phyloP scores from a whole-genome alignment of 257 asterid species.

The Solanum microdontum region DNA sequence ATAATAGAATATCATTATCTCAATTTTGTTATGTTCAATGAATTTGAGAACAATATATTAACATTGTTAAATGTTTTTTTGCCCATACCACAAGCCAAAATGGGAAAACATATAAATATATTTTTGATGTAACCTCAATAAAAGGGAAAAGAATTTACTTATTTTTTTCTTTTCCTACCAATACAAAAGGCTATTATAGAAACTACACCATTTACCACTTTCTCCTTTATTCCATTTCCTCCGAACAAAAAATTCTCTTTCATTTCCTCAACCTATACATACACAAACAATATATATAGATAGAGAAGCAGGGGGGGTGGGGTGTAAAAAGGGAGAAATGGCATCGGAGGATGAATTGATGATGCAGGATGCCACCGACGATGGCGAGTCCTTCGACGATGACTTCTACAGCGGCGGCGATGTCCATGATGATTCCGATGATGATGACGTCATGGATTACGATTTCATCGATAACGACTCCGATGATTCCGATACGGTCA shows the following conservation, averaged over 20 bases:
- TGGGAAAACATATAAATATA: neutral
- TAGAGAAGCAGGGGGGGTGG: neutral
- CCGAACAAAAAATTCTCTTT: neutral
- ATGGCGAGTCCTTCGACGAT: conserved; percentile 32
- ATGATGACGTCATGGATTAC: conserved; percentile 55
- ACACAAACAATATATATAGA: neutral
- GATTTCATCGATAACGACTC: conserved; percentile 69
- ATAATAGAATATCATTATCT: neutral
- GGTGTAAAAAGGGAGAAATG: conserved; percentile 11
- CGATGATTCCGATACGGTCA: conserved; percentile 58
- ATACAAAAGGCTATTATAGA: neutral
- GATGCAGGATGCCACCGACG: conserved; percentile 46
- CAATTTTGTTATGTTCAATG: neutral
- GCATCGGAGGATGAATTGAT: conserved; percentile 66
- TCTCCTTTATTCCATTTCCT: neutral
- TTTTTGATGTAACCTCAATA: neutral
- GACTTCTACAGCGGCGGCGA: conserved; percentile 47
- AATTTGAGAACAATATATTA: neutral
- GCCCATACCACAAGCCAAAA: neutral
- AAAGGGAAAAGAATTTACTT: neutral
- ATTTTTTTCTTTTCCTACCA: neutral
- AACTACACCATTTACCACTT: neutral
- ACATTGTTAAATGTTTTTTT: neutral
- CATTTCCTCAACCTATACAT: neutral
- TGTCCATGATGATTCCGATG: conserved; percentile 47